Percentiles rank a stretch among this genome's conserved stretches.
These are phyloP conservation scores for Dissophora globulifera DNA, from an alignment of 192 early-diverging fungal genomes.

Conservation along the genomic window DNA sequence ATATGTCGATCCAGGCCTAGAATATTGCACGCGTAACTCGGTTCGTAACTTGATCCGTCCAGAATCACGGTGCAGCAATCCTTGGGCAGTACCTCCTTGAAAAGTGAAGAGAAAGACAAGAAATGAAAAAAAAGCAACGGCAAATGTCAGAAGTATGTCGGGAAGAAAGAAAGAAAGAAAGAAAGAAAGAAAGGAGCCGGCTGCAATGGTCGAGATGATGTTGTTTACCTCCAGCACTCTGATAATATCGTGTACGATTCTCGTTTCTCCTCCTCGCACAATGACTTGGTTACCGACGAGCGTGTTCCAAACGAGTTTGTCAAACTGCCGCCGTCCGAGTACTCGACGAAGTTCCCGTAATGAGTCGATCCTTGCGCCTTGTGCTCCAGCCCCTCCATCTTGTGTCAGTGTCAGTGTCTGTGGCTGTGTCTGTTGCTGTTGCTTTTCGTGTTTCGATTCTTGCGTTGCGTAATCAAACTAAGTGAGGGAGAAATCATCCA, in stretches of 20 bases:
- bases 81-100: conserved; percentile 35
- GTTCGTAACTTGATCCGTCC: conserved; percentile 29
- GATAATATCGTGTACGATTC: conserved; percentile 33
- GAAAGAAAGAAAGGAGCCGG: too few relatives aligned
- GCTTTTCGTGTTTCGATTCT: conserved; percentile 6
- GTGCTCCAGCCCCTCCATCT: background rate
- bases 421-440: background rate
- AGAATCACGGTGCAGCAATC: conserved; percentile 39
- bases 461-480: conserved; percentile 17
- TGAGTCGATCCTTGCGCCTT: conserved; percentile 18
- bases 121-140: background rate
- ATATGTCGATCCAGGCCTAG: conserved; percentile 41
- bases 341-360: conserved; percentile 33
- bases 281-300: conserved; percentile 47
- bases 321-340: conserved; percentile 24
- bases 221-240: conserved; percentile 21
- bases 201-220: background rate
- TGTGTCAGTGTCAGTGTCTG: background rate
- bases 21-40: conserved; percentile 45
- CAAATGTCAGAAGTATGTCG: too few relatives aligned
- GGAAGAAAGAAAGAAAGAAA: background rate
- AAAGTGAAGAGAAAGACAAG: background rate
- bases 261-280: conserved; percentile 32
- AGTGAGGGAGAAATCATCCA: too few relatives aligned
- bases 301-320: conserved; percentile 42